phyloP scores from a whole-genome alignment of 768 basidiomycete species.

The Boletus pseudopeckii region DNA sequence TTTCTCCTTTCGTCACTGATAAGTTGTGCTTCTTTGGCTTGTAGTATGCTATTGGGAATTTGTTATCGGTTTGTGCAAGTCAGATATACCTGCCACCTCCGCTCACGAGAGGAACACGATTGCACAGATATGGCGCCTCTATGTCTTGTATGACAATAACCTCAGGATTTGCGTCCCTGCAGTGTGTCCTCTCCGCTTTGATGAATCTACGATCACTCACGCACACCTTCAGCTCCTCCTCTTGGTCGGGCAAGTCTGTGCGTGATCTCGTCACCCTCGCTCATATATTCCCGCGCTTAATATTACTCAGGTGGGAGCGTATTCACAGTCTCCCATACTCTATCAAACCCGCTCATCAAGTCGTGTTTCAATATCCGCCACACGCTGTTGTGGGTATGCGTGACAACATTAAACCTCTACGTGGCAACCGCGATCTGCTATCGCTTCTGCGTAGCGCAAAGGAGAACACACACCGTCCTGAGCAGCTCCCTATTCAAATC shows the following conservation, averaged over 20 bases:
- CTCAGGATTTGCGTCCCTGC: slow-evolving; percentile 15
- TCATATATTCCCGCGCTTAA: neutral
- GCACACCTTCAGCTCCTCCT: slow-evolving; percentile 9
- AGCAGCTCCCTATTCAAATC: slow-evolving; percentile 9
- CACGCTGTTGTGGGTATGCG: slow-evolving; percentile 11
- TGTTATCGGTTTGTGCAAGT: slow-evolving; percentile 17
- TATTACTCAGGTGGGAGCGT: slow-evolving; percentile 8
- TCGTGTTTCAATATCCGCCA: neutral
- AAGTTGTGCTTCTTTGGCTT: neutral
- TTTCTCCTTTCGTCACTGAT: neutral
- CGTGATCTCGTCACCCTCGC: neutral
- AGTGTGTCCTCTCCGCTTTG: slow-evolving; percentile 1
- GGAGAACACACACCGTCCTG: neutral
- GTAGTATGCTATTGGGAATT: slow-evolving; percentile 14
- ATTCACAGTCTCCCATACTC: neutral
- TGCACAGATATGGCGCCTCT: slow-evolving; percentile 25
- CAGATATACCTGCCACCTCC: neutral
- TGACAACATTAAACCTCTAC: slow-evolving; percentile 14
- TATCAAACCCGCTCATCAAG: neutral
- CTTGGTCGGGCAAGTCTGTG: slow-evolving; percentile 19
- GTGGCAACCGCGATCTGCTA: slow-evolving; percentile 14
- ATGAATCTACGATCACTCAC: neutral
- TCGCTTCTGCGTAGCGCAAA: slow-evolving; percentile 14
- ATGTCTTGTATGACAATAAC: slow-evolving; percentile 13
- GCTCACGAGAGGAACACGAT: neutral